Percentiles rank a stretch among this genome's conserved stretches.
phyloP scores from a whole-genome alignment of 148 eudicot genomes.

The Camellia granthamiana region DNA sequence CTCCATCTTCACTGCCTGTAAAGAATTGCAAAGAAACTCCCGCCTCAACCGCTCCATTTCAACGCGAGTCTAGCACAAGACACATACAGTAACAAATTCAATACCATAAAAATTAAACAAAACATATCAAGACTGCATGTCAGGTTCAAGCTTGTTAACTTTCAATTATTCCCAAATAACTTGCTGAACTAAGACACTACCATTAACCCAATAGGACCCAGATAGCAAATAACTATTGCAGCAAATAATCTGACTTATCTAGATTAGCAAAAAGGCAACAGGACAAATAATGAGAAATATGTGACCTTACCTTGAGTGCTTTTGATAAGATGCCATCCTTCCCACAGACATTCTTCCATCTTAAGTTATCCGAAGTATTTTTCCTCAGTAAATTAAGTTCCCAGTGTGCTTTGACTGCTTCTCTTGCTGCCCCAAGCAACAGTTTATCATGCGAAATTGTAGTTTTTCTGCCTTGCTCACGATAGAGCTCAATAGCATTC shows the following conservation, averaged over 20 bases:
- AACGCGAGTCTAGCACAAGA: conserved; percentile 64
- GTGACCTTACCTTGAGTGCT: conserved; percentile 65
- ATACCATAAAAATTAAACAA: neutral
- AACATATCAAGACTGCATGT: neutral
- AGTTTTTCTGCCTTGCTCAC: conserved; percentile 81
- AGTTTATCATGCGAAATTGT: conserved; percentile 97
- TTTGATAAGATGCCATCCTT: conserved; percentile 82
- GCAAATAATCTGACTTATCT: neutral
- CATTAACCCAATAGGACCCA: neutral
- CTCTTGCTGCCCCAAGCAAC: conserved; percentile 94
- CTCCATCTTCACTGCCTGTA: conserved; percentile 78
- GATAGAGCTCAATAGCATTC: conserved; percentile 92
- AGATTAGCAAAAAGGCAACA: conserved; percentile 1
- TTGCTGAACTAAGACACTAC: neutral
- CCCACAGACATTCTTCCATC: conserved; percentile 91
- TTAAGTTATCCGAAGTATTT: conserved; percentile 59
- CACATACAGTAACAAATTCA: neutral
- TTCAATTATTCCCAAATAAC: neutral
- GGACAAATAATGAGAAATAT: conserved; percentile 1
- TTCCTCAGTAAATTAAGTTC: conserved; percentile 73
- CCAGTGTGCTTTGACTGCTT: conserved; percentile 97
- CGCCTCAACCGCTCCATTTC: conserved; percentile 73
- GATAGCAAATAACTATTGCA: neutral
- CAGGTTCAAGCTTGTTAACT: neutral
- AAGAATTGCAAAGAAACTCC: conserved; percentile 72